Evolutionary conservation across 2,329 filamentous ascomycete genomes (phyloP).

Genomic region (Aspergillus ruber): DNA sequence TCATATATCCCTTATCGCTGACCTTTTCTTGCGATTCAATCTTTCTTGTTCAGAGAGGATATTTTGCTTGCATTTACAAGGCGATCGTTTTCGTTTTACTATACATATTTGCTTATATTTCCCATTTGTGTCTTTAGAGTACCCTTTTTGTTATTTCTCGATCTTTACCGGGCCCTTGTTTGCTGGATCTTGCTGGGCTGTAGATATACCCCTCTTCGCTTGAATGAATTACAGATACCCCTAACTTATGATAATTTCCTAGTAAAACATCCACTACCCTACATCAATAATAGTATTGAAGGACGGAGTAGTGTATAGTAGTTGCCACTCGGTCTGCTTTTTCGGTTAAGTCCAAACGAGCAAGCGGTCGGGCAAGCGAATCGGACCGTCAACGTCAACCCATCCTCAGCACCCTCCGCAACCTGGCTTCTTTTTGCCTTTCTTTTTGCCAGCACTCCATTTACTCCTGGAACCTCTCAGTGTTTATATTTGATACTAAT

Average conservation of each 20-base stretch:
- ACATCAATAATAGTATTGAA: not conserved
- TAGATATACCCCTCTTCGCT: slow-evolving; percentile 5
- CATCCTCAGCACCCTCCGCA: not conserved
- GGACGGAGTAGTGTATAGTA: too few species aligned
- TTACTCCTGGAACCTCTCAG: too few species aligned
- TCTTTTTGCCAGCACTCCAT: too few species aligned
- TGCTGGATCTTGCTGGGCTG: slow-evolving; percentile 9
- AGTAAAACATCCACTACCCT: not conserved
- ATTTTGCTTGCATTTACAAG: slow-evolving; percentile 23
- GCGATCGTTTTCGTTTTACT: slow-evolving; percentile 13
- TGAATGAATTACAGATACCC: not conserved
- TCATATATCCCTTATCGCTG: slow-evolving; percentile 13
- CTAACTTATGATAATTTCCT: too few species aligned
- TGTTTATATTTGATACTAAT: not conserved
- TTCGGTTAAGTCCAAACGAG: slow-evolving; percentile 2
- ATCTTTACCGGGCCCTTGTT: slow-evolving; percentile 10
- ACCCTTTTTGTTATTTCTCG: slow-evolving; percentile 5
- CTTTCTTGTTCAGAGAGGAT: slow-evolving; percentile 13
- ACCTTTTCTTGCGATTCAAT: slow-evolving; percentile 6
- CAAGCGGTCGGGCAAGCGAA: slow-evolving; percentile 1
- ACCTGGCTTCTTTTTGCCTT: slow-evolving; percentile 2
- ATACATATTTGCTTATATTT: slow-evolving; percentile 11
- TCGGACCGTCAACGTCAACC: not conserved
- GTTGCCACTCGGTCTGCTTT: too few species aligned
- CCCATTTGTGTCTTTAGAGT: not conserved